These are phyloP conservation scores for Solanum verrucosum DNA, from an alignment of 257 asterid genomes.

Conservation along the genomic window DNA sequence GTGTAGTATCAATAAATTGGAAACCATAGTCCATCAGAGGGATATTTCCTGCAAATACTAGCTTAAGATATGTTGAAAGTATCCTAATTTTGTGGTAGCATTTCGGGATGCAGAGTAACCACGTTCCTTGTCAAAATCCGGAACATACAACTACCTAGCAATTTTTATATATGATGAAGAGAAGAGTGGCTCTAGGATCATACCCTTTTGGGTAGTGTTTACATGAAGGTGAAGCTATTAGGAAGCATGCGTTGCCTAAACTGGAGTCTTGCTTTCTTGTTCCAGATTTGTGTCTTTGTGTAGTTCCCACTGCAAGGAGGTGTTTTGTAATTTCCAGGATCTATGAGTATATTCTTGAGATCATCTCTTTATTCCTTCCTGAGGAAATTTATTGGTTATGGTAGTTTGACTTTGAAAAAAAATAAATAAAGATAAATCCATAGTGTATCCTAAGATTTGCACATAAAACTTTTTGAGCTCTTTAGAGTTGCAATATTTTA, in stretches of 20 bases:
- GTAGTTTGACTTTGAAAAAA: neutral
- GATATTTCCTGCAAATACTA: neutral
- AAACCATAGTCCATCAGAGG: neutral
- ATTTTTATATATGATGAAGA: neutral
- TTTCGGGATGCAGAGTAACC: neutral
- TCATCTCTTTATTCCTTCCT: neutral
- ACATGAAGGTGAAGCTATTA: neutral
- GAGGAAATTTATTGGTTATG: neutral
- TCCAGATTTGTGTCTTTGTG: neutral
- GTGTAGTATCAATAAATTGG: neutral
- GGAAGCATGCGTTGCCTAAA: neutral
- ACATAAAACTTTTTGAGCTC: neutral
- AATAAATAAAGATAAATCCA: neutral
- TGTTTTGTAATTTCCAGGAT: neutral
- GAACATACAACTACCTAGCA: neutral
- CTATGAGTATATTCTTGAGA: neutral
- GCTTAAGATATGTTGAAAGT: neutral
- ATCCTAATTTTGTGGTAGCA: neutral
- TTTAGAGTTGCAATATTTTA: neutral
- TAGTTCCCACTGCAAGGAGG: neutral
- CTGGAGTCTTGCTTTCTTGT: neutral
- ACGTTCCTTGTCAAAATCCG: neutral
- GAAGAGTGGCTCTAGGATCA: neutral
- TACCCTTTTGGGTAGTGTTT: neutral
- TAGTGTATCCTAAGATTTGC: neutral